Evolutionary conservation across 139 green algal species (phyloP).

Genomic region (Chloropicon primus): DNA sequence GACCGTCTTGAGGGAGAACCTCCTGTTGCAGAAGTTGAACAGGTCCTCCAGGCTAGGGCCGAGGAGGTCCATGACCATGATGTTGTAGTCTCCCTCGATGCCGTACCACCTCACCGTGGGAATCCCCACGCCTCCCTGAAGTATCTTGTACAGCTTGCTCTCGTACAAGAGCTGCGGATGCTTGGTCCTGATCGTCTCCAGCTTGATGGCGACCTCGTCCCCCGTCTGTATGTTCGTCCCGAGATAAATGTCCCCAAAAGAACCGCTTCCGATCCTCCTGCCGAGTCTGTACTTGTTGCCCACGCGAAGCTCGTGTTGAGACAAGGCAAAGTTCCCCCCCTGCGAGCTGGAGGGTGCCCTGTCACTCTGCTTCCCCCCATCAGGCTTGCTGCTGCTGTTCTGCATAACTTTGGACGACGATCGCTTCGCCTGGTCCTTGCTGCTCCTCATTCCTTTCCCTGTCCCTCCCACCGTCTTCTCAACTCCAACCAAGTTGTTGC

Average conservation of each 20-base stretch:
- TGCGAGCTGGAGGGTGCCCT: background rate
- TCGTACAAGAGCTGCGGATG: slow-evolving; percentile 91
- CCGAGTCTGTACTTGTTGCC: slow-evolving; percentile 58
- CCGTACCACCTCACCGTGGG: slow-evolving; percentile 97
- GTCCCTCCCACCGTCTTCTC: background rate
- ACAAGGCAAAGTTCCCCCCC: background rate
- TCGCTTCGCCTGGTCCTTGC: background rate
- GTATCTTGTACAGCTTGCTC: slow-evolving; percentile 90
- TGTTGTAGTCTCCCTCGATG: slow-evolving; percentile 98
- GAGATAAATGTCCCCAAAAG: slow-evolving; percentile 82
- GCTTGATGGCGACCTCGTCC: slow-evolving; percentile 99
- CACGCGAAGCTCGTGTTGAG: slow-evolving; percentile 26
- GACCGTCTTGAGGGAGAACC: slow-evolving; percentile 95
- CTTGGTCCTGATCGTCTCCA: slow-evolving; percentile 77
- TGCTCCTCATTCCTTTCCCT: background rate
- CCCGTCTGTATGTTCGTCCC: slow-evolving; percentile 91
- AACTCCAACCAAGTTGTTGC: background rate
- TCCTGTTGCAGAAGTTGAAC: slow-evolving; percentile 97
- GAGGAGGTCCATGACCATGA: slow-evolving; percentile 98
- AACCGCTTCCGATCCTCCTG: slow-evolving; percentile 57
- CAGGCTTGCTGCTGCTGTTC: background rate
- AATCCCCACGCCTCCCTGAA: slow-evolving; percentile 92
- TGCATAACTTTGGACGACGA: background rate
- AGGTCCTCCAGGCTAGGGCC: slow-evolving; percentile 93
- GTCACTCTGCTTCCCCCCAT: background rate